Evolutionary conservation across 345 rosid genomes (phyloP).

Genomic region (Gossypium herbaceum): DNA sequence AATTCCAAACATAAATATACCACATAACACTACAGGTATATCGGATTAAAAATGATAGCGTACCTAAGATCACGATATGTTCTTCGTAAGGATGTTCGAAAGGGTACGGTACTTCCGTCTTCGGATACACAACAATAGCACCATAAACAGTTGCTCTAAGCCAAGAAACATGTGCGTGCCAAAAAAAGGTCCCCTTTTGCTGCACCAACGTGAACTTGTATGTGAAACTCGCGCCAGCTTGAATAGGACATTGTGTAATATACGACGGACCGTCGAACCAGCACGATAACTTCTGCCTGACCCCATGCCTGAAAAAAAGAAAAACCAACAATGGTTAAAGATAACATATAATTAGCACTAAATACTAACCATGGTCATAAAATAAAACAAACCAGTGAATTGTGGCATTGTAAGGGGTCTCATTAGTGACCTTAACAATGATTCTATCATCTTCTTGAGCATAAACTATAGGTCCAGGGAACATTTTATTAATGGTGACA

Average conservation of each 20-base stretch:
- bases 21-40: background rate
- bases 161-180: slow-evolving; percentile 95
- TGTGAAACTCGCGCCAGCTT: slow-evolving; percentile 63
- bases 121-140: slow-evolving; percentile 64
- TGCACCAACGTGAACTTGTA: slow-evolving; percentile 60
- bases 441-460: slow-evolving; percentile 73
- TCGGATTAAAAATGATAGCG: background rate
- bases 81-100: slow-evolving; percentile 56
- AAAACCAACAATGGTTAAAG: background rate
- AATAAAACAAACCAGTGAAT: slow-evolving; percentile 61
- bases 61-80: slow-evolving; percentile 63
- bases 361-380: background rate
- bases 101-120: slow-evolving; percentile 63
- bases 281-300: slow-evolving; percentile 71
- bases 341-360: background rate
- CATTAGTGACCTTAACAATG: slow-evolving; percentile 58
- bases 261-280: slow-evolving; percentile 93
- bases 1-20: background rate
- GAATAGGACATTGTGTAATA: slow-evolving; percentile 84
- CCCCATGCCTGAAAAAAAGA: slow-evolving; percentile 63
- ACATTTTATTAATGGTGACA: slow-evolving; percentile 59
- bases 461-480: slow-evolving; percentile 68
- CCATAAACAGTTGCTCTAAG: slow-evolving; percentile 74
- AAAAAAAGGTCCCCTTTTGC: slow-evolving; percentile 76
- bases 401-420: slow-evolving; percentile 69